phyloP scores from a whole-genome alignment of 306 rosid genomes.

The Prunus kanzakura region DNA sequence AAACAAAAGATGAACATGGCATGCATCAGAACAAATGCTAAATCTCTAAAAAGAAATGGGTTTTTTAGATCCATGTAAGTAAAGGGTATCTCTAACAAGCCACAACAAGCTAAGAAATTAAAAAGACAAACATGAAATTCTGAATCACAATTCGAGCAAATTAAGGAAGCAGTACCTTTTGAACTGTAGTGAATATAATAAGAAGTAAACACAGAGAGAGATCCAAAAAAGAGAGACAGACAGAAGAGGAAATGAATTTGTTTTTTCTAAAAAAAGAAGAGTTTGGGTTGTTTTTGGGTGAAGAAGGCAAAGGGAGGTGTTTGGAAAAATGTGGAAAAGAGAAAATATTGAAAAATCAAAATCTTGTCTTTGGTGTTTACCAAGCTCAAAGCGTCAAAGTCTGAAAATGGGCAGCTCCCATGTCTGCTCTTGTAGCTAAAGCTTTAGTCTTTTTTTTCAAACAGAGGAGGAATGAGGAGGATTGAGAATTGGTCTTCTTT shows the following conservation, averaged over 20 bases:
- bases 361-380: neutral
- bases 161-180: neutral
- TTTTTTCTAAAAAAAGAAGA: neutral
- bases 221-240: neutral
- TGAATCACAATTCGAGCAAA: neutral
- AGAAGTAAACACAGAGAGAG: neutral
- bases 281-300: neutral
- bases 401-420: neutral
- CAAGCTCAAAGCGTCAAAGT: neutral
- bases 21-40: neutral
- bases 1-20: constrained; percentile 1
- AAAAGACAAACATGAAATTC: neutral
- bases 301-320: neutral
- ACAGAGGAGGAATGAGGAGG: neutral
- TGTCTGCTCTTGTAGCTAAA: neutral
- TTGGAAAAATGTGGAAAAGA: neutral
- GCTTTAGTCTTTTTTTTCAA: neutral
- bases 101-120: neutral
- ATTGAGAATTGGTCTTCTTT: constrained; percentile 4
- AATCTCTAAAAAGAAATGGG: neutral
- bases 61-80: neutral
- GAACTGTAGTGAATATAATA: neutral
- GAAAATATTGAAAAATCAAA: neutral
- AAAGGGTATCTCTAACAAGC: too few species aligned
- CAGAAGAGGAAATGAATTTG: neutral